Percentiles rank a stretch among this genome's conserved stretches.
These are phyloP conservation scores for Camelina laxa DNA, from an alignment of 345 rosid genomes.

Conservation along the genomic window DNA sequence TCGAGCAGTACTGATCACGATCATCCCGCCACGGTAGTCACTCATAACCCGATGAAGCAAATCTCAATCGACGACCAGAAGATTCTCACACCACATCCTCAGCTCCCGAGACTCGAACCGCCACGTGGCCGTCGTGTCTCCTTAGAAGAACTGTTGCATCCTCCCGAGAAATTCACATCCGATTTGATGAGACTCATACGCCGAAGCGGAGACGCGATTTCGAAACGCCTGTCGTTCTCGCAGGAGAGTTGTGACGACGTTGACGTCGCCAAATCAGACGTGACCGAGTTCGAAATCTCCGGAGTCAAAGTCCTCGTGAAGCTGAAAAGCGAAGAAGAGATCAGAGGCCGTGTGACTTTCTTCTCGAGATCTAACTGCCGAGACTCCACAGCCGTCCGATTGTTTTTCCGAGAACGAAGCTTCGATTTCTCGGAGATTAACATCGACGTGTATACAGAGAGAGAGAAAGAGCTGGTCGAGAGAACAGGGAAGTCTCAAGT, in stretches of 20 bases:
- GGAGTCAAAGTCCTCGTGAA: constrained; percentile 79
- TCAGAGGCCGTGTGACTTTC: constrained; percentile 66
- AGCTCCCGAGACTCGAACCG: constrained; percentile 78
- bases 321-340: constrained; percentile 51
- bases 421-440: constrained; percentile 77
- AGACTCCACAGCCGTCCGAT: constrained; percentile 79
- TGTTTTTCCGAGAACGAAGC: constrained; percentile 61
- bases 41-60: constrained; percentile 12
- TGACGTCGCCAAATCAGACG: constrained; percentile 43
- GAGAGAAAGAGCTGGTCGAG: constrained; percentile 66
- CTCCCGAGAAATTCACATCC: constrained; percentile 44
- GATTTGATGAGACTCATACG: constrained; percentile 61
- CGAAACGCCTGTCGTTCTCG: constrained; percentile 50
- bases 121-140: constrained; percentile 55
- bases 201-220: constrained; percentile 69
- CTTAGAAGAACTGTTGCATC: constrained; percentile 14
- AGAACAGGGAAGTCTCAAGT: constrained; percentile 69
- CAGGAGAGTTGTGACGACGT: constrained; percentile 19
- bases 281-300: constrained; percentile 68
- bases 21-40: neutral
- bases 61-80: constrained; percentile 25
- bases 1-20: no score
- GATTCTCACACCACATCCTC: constrained; percentile 60
- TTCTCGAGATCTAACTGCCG: constrained; percentile 85
- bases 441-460: constrained; percentile 68